A percentile compares a stretch with the other conserved stretches of the same genome.
phyloP scores from a whole-genome alignment of 805 yeast genomes.

The Danielia reshetovae region DNA sequence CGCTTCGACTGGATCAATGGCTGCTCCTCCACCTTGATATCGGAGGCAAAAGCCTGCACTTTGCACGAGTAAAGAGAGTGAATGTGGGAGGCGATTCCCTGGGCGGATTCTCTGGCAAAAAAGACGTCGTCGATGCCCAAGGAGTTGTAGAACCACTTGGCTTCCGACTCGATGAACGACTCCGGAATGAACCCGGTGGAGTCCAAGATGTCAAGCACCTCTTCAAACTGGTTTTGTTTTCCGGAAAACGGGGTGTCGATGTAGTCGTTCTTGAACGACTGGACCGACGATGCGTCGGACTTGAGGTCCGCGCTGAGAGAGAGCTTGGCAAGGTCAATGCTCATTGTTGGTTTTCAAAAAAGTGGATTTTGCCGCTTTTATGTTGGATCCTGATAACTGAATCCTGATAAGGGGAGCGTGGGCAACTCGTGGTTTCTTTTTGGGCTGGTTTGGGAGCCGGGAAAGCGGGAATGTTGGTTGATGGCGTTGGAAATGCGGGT shows the following conservation, averaged over 20 bases:
- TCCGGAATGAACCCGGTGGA: slow-evolving; percentile 88
- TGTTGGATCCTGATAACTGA: too few species aligned
- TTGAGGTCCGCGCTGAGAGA: slow-evolving; percentile 12
- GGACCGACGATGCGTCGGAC: slow-evolving; percentile 30
- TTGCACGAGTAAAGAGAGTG: slow-evolving; percentile 90
- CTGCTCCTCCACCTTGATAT: slow-evolving; percentile 47
- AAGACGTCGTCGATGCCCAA: slow-evolving; percentile 91
- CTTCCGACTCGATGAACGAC: slow-evolving; percentile 76
- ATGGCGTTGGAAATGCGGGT: too few species aligned
- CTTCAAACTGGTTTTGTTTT: slow-evolving; percentile 73
- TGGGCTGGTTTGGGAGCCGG: too few species aligned
- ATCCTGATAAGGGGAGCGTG: too few species aligned
- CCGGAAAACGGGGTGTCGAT: slow-evolving; percentile 73
- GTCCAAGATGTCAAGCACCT: slow-evolving; percentile 78
- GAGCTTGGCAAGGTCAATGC: slow-evolving; percentile 15
- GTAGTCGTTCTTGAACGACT: slow-evolving; percentile 54
- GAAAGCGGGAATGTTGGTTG: too few species aligned
- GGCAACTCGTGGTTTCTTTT: too few species aligned
- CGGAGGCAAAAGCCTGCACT: slow-evolving; percentile 67
- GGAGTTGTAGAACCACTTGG: slow-evolving; percentile 81
- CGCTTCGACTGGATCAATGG: slow-evolving; percentile 75
- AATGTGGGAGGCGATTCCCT: slow-evolving; percentile 77
- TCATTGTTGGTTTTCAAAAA: too few species aligned
- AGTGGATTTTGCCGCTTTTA: too few species aligned
- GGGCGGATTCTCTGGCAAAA: slow-evolving; percentile 81